A percentile compares a stretch with the other conserved stretches of the same genome.
Evolutionary conservation across 2,329 filamentous ascomycete genomes (phyloP).

Genomic region (Trichoderma sp.): DNA sequence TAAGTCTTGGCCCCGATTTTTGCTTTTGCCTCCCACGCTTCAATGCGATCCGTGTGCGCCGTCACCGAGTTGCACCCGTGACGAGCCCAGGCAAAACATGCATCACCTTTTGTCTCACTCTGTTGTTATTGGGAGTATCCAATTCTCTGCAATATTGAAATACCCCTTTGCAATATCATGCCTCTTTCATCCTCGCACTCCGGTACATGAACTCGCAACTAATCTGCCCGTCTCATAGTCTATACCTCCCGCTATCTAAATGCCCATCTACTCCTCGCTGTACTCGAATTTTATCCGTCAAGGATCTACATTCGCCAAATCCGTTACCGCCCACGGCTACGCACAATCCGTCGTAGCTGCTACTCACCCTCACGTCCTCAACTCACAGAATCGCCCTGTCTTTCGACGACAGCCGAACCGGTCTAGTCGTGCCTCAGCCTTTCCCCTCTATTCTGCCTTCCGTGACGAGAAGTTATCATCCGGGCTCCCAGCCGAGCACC

Average conservation of each 20-base stretch:
- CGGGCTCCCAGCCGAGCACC: constrained; percentile 52
- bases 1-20: constrained; percentile 41
- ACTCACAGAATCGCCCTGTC: constrained; percentile 65
- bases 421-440: constrained; percentile 51
- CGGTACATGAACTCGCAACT: background rate
- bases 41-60: background rate
- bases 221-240: constrained; percentile 41
- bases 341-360: constrained; percentile 96
- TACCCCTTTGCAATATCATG: background rate
- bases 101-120: background rate
- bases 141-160: background rate
- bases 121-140: background rate
- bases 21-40: background rate
- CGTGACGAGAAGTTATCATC: constrained; percentile 55
- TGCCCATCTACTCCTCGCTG: constrained; percentile 71
- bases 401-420: constrained; percentile 58
- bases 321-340: constrained; percentile 95
- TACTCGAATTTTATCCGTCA: constrained; percentile 88
- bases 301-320: constrained; percentile 81
- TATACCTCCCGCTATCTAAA: constrained; percentile 74
- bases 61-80: background rate
- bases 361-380: constrained; percentile 75
- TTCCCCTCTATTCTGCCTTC: constrained; percentile 75
- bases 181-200: background rate
- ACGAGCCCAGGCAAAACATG: background rate